Conservation (phyloP, 345 rosid genomes). For the Atalantia buxifolia region DNA sequence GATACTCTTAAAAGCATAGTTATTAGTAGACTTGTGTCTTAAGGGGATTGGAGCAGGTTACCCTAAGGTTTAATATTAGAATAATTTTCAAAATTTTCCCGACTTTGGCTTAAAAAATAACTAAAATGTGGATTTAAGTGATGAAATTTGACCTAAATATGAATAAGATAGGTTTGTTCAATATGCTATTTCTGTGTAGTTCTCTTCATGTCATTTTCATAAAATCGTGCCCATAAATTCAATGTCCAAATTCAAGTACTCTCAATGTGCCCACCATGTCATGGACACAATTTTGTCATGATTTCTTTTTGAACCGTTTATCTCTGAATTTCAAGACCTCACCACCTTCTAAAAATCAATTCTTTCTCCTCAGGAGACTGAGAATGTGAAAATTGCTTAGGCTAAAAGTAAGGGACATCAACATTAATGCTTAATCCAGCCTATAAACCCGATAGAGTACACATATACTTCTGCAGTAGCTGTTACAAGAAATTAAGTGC, state of each 20-base stretch:
- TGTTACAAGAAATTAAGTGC: neutral
- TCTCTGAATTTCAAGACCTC: neutral
- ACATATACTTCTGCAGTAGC: neutral
- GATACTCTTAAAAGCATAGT: neutral
- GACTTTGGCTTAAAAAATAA: neutral
- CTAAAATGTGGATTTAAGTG: neutral
- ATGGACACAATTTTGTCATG: neutral
- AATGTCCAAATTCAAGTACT: neutral
- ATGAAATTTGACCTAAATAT: neutral
- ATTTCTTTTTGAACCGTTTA: neutral
- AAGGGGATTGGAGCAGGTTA: too few species aligned
- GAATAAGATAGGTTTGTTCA: neutral
- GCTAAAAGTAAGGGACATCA: neutral
- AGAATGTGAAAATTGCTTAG: neutral
- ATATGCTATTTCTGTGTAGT: neutral
- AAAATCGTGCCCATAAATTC: neutral
- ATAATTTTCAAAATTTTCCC: too few species aligned
- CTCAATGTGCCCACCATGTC: neutral
- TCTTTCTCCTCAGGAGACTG: neutral
- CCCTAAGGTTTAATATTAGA: too few species aligned
- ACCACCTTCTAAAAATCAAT: neutral
- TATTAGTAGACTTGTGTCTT: neutral
- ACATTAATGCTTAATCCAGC: neutral
- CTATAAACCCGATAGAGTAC: neutral
- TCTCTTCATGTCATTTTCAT: neutral